Evolutionary conservation across 2,329 filamentous ascomycete species (phyloP), one percentile per base, ranked within the genome.

Genomic region (Purpureocillium lavendulum): DNA sequence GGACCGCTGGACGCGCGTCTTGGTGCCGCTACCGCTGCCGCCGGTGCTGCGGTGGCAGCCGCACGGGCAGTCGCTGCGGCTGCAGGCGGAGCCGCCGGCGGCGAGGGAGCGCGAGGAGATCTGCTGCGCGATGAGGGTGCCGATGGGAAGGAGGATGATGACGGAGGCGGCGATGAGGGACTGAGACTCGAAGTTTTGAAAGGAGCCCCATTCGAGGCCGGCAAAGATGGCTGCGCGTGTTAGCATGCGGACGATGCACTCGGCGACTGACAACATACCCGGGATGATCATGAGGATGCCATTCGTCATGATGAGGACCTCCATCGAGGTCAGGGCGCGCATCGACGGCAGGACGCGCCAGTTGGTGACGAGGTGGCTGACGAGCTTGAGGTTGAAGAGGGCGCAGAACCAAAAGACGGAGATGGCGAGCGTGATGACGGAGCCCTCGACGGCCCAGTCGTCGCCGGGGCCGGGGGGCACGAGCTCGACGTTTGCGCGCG

Each of bases 221-320:
- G 70, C 62, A 44, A 77, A 76, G 40, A 76, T 48, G 40, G 68
- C 72, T 76, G n/a, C 1, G 12, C 18, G 8, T 6, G 2, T 17
- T 4, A n/a, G n/a, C n/a, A n/a, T n/a, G n/a, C n/a, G n/a, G 3
- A 3, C 18, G 16, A 7, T 33, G 17, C 16, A 14, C n/a, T 6
- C 6, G 18, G 10, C 17, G 18, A 13, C 11, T 3, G 14, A 36
- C n/a, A 13, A 55, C 62, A 35, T 55, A 75, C 73, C 67, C n/a
- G 73, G 73, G 9, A 75, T 53, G 13, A 75, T 47, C 74, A 77
- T 77, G 39, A 78, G 57, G 1, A 75, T 46, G 10, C 71, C 73
- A 30, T 77, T 77, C 36, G 71, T 71, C 49, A 75, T 69, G 37
- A 75, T 62, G 17, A 77, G 59, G 7, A 74, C 64, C 47, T 78